Base-by-base conservation (phyloP, 2,329 filamentous ascomycete genomes). In the Xylaria sp. region DNA sequence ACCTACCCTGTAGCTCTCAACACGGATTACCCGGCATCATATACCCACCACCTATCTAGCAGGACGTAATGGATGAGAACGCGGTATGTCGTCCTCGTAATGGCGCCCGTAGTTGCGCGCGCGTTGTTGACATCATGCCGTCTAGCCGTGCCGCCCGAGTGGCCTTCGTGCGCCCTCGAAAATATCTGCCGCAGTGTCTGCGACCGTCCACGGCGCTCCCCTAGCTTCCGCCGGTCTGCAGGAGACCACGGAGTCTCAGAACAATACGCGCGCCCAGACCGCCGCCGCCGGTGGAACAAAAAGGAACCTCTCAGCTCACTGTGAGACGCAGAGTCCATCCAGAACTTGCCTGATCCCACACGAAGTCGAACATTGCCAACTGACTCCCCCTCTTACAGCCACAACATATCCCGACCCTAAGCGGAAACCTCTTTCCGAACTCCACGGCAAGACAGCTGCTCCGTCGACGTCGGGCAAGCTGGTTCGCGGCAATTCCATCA, bases 231-330 rank as follows among this genome's bases (percentile, higher is more conserved):
- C 13, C 52, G 66, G 75, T 2, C 76, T 86, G 13, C 72, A 78
- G 8, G 83, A 86, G 68, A 80, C 84, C 65, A 79, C 76, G 67
- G 81, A 85, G 6, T 85, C 84, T n/a, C 82, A 87, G 67, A 77
- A 75, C 72, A 87, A 88, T 69, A 72, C 79, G 49, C 80, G 83
- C 54, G 71, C 74, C 9, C 79, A 79, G 54, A 71, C 74, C 1
- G 69, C 76, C 0, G 70, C 77, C 9, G 70, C 76, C 61, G 67
- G 70, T 0, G 75, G 74, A 10, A 58, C 80, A 61, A 87, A 87
- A 74, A 80, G 84, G 65, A 77, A 76, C 58, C 73, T 76, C 10
- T 75, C 77, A 2, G 73, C 76, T 49, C 75, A 78, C 68, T 77
- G 79, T 80, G 69, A 50, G 72, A 55, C 23, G 23, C 23, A 62